Base-by-base conservation (phyloP, 371 early-diverging fungal genomes). In the Fennellomyces sp. region DNA sequence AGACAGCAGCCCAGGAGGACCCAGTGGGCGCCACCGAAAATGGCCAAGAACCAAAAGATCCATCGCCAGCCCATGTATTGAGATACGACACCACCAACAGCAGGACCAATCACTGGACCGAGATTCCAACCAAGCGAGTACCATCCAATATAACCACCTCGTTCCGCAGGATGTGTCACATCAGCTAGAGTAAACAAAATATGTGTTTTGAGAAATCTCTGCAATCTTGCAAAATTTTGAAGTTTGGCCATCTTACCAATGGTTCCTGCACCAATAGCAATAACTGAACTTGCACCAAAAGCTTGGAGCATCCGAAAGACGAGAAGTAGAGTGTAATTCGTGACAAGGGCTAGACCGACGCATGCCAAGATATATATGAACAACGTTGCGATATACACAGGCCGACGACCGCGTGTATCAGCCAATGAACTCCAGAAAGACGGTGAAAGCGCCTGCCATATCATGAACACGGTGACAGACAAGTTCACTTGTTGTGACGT, bases 351-450 rank as follows among this genome's bases (percentile, higher is more conserved):
- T 4, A 83, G 70, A 12, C 87, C 86, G 17, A 86, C 60, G 48
- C 85, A 86, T 2, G 87, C 85, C 2, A 76, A 58, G 17, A 81
- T 74, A 64, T 79, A 89, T 7, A 89, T 75, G 11, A 86, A 49
- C 59, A 88, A 72, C 2, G 89, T 87, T 19, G 60, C 19, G 6
- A 86, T 66, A 54, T 86, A 88, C 7, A 91, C 85, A 5, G 85
- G 87, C 10, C 87, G 78, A 17, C 91, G 80, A 0, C 91, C 90
- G 25, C 68, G 67, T 2, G 64, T 73, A 61, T 91, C 91, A 0
- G 90, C 84, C n/a, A 88, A 55, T 15, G 83, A 76, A 41, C 86
- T 87, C 90, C 90, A 91, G 25, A 88, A 71, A 4, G 74, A 71
- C 5, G 79, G 79, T 1, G 79, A 71, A n/a, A 75, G 38, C 2